Conservation (phyloP, 352 stramenopile species). For the Pseudoperonospora humuli region DNA sequence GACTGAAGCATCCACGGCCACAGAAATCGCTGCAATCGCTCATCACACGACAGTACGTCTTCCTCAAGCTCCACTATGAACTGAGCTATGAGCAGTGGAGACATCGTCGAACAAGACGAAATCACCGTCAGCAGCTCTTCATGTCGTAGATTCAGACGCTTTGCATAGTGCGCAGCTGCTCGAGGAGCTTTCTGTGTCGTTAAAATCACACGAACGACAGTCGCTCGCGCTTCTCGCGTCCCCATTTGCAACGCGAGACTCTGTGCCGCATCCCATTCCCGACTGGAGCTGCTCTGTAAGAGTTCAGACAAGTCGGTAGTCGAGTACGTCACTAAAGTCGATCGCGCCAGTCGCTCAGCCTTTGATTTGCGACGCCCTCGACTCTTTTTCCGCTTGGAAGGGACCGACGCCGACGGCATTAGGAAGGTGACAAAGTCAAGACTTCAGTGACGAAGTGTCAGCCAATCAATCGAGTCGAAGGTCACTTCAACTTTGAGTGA, state of each 20-base stretch:
- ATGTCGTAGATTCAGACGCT: slow-evolving; percentile 31
- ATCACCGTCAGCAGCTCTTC: slow-evolving; percentile 25
- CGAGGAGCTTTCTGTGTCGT: slow-evolving; percentile 26
- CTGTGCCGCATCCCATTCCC: slow-evolving; percentile 57
- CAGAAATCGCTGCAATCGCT: slow-evolving; percentile 39
- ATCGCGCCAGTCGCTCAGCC: slow-evolving; percentile 37
- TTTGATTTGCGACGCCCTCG: slow-evolving; percentile 41
- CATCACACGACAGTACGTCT: slow-evolving; percentile 20
- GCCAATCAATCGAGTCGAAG: too few relatives aligned
- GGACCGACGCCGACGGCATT: too few relatives aligned
- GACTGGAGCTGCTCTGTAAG: slow-evolving; percentile 27
- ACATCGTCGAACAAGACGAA: slow-evolving; percentile 11
- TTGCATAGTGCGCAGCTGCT: slow-evolving; percentile 61
- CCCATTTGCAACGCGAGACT: slow-evolving; percentile 36
- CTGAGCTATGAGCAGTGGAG: slow-evolving; percentile 32
- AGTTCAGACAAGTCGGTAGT: slow-evolving; percentile 17
- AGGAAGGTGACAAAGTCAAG: too few relatives aligned
- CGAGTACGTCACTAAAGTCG: background rate
- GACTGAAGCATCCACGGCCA: slow-evolving; percentile 46
- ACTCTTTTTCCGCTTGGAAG: slow-evolving; percentile 21
- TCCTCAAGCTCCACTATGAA: slow-evolving; percentile 50
- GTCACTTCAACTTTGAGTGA: too few relatives aligned
- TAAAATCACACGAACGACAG: slow-evolving; percentile 38
- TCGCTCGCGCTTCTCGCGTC: slow-evolving; percentile 25
- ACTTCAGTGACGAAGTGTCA: too few relatives aligned